Evolutionary conservation across 2,329 filamentous ascomycete species (phyloP).

Genomic region (Seiridium unicorne): DNA sequence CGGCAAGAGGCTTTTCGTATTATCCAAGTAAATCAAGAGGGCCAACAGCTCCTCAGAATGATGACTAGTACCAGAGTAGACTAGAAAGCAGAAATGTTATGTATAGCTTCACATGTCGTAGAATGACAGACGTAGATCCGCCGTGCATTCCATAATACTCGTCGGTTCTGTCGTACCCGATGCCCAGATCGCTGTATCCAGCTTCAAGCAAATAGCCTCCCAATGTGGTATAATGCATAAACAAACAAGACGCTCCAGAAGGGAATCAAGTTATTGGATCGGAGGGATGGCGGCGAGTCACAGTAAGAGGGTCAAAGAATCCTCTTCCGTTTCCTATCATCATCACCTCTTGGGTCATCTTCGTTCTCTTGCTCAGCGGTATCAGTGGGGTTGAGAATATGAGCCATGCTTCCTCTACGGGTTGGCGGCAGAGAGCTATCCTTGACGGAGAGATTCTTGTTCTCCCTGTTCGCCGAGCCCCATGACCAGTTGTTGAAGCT

Average conservation of each 20-base stretch:
- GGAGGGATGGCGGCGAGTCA: neutral
- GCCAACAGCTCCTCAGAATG: no score
- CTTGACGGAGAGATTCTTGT: slow-evolving; percentile 48
- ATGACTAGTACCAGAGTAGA: no score
- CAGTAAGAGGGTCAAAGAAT: slow-evolving; percentile 36
- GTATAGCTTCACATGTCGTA: no score
- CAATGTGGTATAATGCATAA: neutral
- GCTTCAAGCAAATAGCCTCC: neutral
- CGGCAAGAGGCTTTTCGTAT: no score
- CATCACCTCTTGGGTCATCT: slow-evolving; percentile 53
- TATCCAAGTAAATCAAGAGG: no score
- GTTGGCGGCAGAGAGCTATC: slow-evolving; percentile 58
- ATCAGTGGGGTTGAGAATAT: slow-evolving; percentile 61
- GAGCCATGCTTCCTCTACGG: slow-evolving; percentile 59
- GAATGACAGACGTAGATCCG: neutral
- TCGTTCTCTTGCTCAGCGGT: slow-evolving; percentile 55
- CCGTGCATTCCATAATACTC: neutral
- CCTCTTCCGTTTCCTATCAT: slow-evolving; percentile 62
- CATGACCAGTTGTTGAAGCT: slow-evolving; percentile 51
- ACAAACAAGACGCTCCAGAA: no score
- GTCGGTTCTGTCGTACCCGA: neutral
- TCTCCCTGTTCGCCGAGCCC: slow-evolving; percentile 49
- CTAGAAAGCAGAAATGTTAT: no score
- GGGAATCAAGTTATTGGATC: no score
- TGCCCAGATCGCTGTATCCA: neutral